These are phyloP conservation scores for Scheffersomyces quercinus DNA, from an alignment of 1,139 yeast species.

Conservation along the genomic window DNA sequence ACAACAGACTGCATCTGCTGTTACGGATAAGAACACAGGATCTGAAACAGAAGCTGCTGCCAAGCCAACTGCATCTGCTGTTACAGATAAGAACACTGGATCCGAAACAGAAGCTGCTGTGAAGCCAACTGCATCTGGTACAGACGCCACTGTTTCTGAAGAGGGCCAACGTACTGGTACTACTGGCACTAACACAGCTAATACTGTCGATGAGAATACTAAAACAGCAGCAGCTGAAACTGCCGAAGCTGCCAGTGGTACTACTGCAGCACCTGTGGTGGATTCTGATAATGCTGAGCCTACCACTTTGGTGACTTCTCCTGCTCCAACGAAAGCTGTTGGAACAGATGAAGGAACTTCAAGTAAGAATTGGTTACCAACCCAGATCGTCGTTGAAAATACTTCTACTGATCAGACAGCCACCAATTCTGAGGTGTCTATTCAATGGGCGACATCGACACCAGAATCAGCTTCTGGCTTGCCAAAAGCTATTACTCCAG, in stretches of 20 bases:
- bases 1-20: too few species aligned
- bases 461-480: constrained; percentile 51
- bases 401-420: constrained; percentile 16
- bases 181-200: neutral
- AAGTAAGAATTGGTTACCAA: constrained; percentile 50
- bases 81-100: too few species aligned
- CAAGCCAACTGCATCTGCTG: neutral
- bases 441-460: constrained; percentile 27
- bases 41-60: too few species aligned
- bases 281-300: neutral
- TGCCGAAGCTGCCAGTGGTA: constrained; percentile 15
- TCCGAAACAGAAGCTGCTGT: too few species aligned
- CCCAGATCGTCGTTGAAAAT: constrained; percentile 41
- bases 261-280: constrained; percentile 4
- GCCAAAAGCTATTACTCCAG: constrained; percentile 69
- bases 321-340: constrained; percentile 5
- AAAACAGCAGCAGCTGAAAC: constrained; percentile 11
- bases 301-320: neutral
- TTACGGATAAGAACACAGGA: too few species aligned
- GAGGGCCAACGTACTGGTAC: neutral
- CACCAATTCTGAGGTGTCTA: constrained; percentile 31
- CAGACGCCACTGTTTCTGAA: neutral
- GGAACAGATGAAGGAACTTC: constrained; percentile 9
- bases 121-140: neutral
- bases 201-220: neutral